Base-by-base conservation (phyloP, 768 basidiomycete genomes). In the Mycena belliarum region DNA sequence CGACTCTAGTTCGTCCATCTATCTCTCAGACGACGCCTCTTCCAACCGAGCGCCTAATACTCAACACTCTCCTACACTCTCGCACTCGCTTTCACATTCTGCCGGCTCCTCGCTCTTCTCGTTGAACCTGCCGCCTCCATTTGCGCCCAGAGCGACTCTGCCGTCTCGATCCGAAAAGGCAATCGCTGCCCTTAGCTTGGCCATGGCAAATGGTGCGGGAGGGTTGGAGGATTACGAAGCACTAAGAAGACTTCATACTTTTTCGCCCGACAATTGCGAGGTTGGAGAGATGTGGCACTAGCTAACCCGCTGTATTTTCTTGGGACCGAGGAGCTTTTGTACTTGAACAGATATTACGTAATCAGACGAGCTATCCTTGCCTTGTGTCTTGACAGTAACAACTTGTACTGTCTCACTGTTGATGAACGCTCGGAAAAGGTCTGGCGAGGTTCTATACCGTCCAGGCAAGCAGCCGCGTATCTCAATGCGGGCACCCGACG, bases 181-280 rank as follows among this genome's bases (percentile, higher is more conserved):
- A 16, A 75, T 87, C 48, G 84, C 84, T 18, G 83, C 82, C 18
- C 75, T 87, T 28, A 76, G 75, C 29, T 70, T 87, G 3, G 84
- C 83, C 18, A 77, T 87, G 72, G 85, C 86, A 14, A 86, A 81
- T 58, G 86, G 85, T 40, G 85, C 85, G 11, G 84, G 81, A 6
- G 78, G 83, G 25, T 66, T 87, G 37, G 77, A 76, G 50, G 85
- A 87, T 64, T 87, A 86, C 54, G 72, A 74, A 51, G 77, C 80
- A 2, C 72, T 83, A 33, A 76, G 74, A 54, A 70, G 72, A 29
- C 63, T 76, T 40, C 72, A 82, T 44, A 66, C 65, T 10, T 60
- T 66, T 14, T 61, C 69, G 42, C 55, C 69, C 21, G 79, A 81
- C 47, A 77, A 73, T 55, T 76, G 75, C 50, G 75, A 82, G 57